Conservation (phyloP, 768 basidiomycete species). For the Rhodotorula taiwanensis region DNA sequence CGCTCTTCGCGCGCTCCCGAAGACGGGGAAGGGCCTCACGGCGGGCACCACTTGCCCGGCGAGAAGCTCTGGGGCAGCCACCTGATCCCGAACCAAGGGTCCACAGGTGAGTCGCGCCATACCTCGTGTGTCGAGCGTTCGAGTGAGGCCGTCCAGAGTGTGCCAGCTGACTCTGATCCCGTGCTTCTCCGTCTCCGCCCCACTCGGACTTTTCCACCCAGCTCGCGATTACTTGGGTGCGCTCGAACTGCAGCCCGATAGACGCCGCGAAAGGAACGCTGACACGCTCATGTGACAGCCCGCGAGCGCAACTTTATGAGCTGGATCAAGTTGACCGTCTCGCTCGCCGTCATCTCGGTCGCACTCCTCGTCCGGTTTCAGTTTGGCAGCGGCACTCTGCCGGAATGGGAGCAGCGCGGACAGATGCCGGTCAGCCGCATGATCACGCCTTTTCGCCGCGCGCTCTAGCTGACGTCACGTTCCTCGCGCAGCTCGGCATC, state of each 20-base stretch:
- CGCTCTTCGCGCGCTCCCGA: no score
- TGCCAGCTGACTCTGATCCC: no score
- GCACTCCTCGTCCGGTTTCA: slow-evolving; percentile 31
- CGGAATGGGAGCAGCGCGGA: slow-evolving; percentile 1
- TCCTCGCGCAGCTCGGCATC: slow-evolving; percentile 15
- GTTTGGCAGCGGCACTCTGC: slow-evolving; percentile 12
- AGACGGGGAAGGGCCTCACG: no score
- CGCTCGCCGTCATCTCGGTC: slow-evolving; percentile 23
- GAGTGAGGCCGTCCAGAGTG: no score
- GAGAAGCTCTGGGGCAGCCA: neutral
- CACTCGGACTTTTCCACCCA: neutral
- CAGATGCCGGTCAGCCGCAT: slow-evolving; percentile 17
- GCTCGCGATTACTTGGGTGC: slow-evolving; percentile 32
- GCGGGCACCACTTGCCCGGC: neutral
- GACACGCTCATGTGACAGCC: slow-evolving; percentile 15
- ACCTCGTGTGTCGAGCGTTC: neutral
- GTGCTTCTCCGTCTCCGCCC: no score
- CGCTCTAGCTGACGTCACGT: neutral
- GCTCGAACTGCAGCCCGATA: no score
- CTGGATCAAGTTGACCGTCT: slow-evolving; percentile 23
- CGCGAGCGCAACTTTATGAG: slow-evolving; percentile 34
- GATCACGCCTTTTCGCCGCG: no score
- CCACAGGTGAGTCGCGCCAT: slow-evolving; percentile 10
- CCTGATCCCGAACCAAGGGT: slow-evolving; percentile 13
- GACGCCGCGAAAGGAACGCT: no score